Conservation (phyloP, 2,329 filamentous ascomycete genomes). For the Emmonsiellopsis sp. region DNA sequence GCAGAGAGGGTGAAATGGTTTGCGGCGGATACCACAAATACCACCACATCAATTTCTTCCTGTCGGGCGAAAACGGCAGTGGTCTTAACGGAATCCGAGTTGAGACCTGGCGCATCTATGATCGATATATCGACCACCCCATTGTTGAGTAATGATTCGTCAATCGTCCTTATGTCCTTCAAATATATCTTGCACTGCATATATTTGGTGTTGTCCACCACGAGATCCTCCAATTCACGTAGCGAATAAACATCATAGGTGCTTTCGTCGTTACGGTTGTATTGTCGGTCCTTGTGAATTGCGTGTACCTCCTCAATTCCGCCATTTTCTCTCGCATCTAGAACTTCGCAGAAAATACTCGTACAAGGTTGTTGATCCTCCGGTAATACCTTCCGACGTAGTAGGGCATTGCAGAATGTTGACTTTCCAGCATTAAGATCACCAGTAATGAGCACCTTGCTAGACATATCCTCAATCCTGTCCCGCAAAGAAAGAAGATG, state of each 20-base stretch:
- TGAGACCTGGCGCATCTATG: constrained; percentile 91
- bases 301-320: constrained; percentile 93
- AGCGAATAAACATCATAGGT: constrained; percentile 84
- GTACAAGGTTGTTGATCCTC: constrained; percentile 98
- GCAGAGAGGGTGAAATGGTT: constrained; percentile 97
- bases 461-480: constrained; percentile 92
- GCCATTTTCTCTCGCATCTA: constrained; percentile 84
- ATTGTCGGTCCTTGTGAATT: constrained; percentile 68
- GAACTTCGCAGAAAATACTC: constrained; percentile 94
- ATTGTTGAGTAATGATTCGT: constrained; percentile 92
- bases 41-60: constrained; percentile 97
- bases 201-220: constrained; percentile 78
- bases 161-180: constrained; percentile 76
- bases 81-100: constrained; percentile 92
- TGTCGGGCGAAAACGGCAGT: constrained; percentile 95
- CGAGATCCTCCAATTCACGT: constrained; percentile 73
- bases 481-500: constrained; percentile 81
- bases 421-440: constrained; percentile 97
- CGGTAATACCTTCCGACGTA: constrained; percentile 83
- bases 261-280: constrained; percentile 83
- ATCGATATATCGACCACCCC: constrained; percentile 96
- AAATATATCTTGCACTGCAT: constrained; percentile 96
- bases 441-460: constrained; percentile 91
- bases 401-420: constrained; percentile 94
- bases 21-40: constrained; percentile 93